A percentile compares a stretch with the other conserved stretches of the same genome.
phyloP scores from a whole-genome alignment of 805 yeast genomes.

The Monosporozyma servazzii region DNA sequence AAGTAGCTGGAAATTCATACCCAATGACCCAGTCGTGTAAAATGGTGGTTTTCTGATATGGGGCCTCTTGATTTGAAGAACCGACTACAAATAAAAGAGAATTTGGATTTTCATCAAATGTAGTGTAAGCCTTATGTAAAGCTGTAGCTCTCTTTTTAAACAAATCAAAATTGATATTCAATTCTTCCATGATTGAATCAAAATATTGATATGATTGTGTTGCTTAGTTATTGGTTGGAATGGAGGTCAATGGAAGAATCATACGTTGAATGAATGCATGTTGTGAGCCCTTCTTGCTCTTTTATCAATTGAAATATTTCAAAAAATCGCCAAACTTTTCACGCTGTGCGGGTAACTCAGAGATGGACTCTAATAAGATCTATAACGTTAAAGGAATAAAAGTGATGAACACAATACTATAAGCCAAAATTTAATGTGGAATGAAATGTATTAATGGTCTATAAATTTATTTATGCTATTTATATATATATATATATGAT shows the following conservation, averaged over 20 bases:
- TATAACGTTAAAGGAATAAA: not conserved
- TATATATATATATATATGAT: not conserved
- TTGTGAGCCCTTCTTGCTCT: not conserved
- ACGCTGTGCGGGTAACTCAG: not conserved
- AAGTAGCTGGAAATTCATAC: constrained; percentile 92
- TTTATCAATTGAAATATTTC: not conserved
- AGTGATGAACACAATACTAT: too few relatives aligned
- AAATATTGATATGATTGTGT: not conserved
- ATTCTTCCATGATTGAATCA: constrained; percentile 22
- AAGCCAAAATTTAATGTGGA: not conserved
- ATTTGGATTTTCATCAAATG: constrained; percentile 29
- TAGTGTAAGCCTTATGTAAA: constrained; percentile 20
- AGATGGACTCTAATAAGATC: too few relatives aligned
- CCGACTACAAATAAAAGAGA: constrained; percentile 67
- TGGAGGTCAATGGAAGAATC: not conserved
- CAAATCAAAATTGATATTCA: constrained; percentile 24
- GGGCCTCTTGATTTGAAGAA: constrained; percentile 78
- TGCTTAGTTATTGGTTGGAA: not conserved
- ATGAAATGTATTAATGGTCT: not conserved
- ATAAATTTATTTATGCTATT: not conserved
- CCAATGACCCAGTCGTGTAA: constrained; percentile 89
- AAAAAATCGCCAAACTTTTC: not conserved
- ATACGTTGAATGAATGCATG: not conserved
- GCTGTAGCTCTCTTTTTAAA: constrained; percentile 23
- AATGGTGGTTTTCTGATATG: constrained; percentile 79